Evolutionary conservation across 1,139 yeast species (phyloP).

Genomic region (Taphrina wiesneri): DNA sequence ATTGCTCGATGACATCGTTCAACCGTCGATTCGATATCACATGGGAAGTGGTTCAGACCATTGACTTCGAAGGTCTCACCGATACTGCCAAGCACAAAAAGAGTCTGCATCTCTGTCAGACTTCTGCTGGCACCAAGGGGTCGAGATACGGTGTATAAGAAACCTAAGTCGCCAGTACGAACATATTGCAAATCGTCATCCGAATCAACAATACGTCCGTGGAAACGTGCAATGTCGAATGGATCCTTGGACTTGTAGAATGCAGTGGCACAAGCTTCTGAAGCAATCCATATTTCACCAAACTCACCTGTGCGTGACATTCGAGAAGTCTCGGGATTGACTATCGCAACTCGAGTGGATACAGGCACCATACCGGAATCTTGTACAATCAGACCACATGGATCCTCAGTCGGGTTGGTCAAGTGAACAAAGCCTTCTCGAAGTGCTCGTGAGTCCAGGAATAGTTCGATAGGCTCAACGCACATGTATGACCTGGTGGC

Average conservation of each 20-base stretch:
- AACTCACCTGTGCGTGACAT: constrained; percentile 89
- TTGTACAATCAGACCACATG: constrained; percentile 66
- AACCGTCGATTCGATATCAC: constrained; percentile 76
- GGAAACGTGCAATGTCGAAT: constrained; percentile 54
- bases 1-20: constrained; percentile 66
- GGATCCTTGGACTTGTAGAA: constrained; percentile 57
- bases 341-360: constrained; percentile 89
- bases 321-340: constrained; percentile 82
- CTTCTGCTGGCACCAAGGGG: constrained; percentile 50
- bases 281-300: constrained; percentile 96
- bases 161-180: constrained; percentile 93
- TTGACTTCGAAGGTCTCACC: constrained; percentile 87
- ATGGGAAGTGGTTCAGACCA: constrained; percentile 89
- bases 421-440: constrained; percentile 83
- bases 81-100: constrained; percentile 81
- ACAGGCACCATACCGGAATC: constrained; percentile 97
- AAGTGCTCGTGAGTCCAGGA: constrained; percentile 82
- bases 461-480: constrained; percentile 82
- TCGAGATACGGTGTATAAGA: constrained; percentile 69
- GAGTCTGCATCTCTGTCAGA: constrained; percentile 66
- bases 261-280: constrained; percentile 73
- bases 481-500: constrained; percentile 85
- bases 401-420: constrained; percentile 61
- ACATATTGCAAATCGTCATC: constrained; percentile 65
- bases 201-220: constrained; percentile 62